These are phyloP conservation scores for Kwoniella heveanensis DNA, from an alignment of 768 basidiomycete species.

Conservation along the genomic window DNA sequence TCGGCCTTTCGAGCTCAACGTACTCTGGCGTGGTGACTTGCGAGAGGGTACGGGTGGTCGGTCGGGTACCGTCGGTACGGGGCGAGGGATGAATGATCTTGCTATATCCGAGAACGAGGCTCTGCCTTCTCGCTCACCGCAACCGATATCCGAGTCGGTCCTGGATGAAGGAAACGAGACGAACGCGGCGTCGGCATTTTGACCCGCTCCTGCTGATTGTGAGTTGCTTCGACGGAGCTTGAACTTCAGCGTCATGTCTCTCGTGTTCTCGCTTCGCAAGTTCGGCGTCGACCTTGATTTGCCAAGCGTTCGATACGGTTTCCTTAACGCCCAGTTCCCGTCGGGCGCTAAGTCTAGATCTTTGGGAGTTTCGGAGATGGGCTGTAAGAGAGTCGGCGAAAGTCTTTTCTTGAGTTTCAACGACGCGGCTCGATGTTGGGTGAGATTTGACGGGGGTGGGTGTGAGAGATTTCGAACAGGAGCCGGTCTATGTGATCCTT, in stretches of 20 bases:
- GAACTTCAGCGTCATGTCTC: slow-evolving; percentile 15
- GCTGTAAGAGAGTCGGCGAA: slow-evolving; percentile 11
- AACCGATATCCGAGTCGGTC: background rate
- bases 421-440: background rate
- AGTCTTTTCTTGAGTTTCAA: slow-evolving; percentile 10
- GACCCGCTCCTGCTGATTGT: background rate
- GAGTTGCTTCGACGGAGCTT: slow-evolving; percentile 14
- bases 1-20: background rate
- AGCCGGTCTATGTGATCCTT: slow-evolving; percentile 6
- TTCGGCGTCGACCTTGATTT: slow-evolving; percentile 5
- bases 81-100: slow-evolving; percentile 12
- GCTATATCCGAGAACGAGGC: slow-evolving; percentile 16
- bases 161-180: slow-evolving; percentile 7
- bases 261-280: background rate
- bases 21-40: background rate
- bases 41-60: background rate
- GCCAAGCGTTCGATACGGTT: background rate
- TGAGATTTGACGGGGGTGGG: background rate
- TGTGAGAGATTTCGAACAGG: slow-evolving; percentile 14
- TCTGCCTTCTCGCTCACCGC: slow-evolving; percentile 9
- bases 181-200: slow-evolving; percentile 5
- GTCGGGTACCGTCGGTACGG: background rate
- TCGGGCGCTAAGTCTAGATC: slow-evolving; percentile 12
- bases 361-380: slow-evolving; percentile 20
- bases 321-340: slow-evolving; percentile 15